These are phyloP conservation scores for Aureobasidium sp. DNA, from an alignment of 2,329 filamentous ascomycete genomes.

Conservation along the genomic window DNA sequence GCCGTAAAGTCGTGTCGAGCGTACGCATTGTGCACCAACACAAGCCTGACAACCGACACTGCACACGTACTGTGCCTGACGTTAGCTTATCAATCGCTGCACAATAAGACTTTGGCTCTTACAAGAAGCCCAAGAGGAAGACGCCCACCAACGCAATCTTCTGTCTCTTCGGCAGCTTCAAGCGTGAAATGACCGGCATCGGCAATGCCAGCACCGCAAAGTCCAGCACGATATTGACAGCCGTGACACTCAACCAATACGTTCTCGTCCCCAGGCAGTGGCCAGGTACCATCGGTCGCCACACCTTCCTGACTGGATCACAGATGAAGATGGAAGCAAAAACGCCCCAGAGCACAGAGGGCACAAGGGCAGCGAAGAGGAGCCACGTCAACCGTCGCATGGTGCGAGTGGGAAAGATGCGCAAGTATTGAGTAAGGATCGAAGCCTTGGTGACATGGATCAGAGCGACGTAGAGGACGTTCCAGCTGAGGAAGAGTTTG, in stretches of 20 bases:
- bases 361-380: conserved; percentile 26
- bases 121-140: conserved; percentile 31
- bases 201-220: conserved; percentile 30
- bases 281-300: conserved; percentile 27
- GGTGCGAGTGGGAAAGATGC: conserved; percentile 37
- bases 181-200: conserved; percentile 27
- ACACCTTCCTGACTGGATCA: conserved; percentile 36
- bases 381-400: conserved; percentile 39
- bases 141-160: conserved; percentile 30
- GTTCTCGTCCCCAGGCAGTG: conserved; percentile 35
- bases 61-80: conserved; percentile 1
- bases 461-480: conserved; percentile 28
- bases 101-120: conserved; percentile 25
- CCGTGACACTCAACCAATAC: conserved; percentile 37
- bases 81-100: neutral
- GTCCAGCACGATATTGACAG: conserved; percentile 32
- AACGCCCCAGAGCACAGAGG: conserved; percentile 27
- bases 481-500: conserved; percentile 28
- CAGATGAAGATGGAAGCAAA: conserved; percentile 38
- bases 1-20: conserved; percentile 13
- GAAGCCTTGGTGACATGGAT: conserved; percentile 38
- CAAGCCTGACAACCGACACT: conserved; percentile 10
- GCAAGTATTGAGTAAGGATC: conserved; percentile 43
- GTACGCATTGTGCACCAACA: conserved; percentile 5
- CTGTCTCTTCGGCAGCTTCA: conserved; percentile 28